Evolutionary conservation across 257 asterid genomes (phyloP).

Genomic region (Solanum neorickii): DNA sequence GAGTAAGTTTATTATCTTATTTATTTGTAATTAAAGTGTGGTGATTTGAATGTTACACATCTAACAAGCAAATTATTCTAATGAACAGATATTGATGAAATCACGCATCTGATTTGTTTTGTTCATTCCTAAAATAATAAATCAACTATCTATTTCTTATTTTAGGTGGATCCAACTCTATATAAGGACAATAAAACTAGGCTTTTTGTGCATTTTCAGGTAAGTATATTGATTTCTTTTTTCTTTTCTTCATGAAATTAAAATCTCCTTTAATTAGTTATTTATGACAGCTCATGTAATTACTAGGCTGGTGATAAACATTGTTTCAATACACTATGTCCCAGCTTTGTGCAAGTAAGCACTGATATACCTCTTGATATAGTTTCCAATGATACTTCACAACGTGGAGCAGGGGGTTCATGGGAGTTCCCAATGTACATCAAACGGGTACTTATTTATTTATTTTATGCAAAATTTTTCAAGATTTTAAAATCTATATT

Average conservation of each 20-base stretch:
- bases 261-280: neutral
- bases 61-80: neutral
- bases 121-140: neutral
- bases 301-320: neutral
- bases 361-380: neutral
- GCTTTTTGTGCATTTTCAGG: neutral
- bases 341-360: neutral
- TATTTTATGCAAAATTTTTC: neutral
- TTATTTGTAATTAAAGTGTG: neutral
- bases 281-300: neutral
- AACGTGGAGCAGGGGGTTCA: neutral
- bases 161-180: neutral
- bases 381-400: neutral
- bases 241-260: too few species aligned
- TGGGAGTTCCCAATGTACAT: neutral
- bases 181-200: neutral
- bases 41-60: neutral
- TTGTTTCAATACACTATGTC: neutral
- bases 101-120: too few species aligned
- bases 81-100: too few species aligned
- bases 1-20: neutral
- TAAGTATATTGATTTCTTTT: neutral
- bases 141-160: neutral
- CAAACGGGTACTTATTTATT: neutral
- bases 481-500: neutral